These are phyloP conservation scores for Phytopythium oedochilum DNA, from an alignment of 352 stramenopile species.

Conservation along the genomic window DNA sequence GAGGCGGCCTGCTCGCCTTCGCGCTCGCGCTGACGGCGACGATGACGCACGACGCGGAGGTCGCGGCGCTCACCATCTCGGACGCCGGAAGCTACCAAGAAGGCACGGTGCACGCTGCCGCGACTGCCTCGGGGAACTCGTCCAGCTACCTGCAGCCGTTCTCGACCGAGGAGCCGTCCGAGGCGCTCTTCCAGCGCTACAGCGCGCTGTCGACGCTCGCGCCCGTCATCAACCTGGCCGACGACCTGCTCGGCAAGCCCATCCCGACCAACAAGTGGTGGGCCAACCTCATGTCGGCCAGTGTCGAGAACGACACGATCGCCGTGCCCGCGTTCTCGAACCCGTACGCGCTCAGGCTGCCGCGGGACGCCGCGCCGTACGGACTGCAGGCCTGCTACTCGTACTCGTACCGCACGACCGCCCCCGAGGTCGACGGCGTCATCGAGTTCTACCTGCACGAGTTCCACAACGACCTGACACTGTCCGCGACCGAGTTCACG, in stretches of 20 bases:
- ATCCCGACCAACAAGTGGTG: constrained; percentile 85
- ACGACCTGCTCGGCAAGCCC: constrained; percentile 37
- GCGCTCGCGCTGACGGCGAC: neutral
- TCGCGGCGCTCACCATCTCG: neutral
- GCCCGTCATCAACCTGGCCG: constrained; percentile 54
- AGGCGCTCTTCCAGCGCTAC: constrained; percentile 41
- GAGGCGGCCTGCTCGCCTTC: neutral
- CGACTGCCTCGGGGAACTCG: constrained; percentile 21
- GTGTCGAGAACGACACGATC: constrained; percentile 25
- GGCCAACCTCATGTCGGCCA: constrained; percentile 68
- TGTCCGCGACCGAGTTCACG: constrained; percentile 55
- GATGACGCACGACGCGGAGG: neutral
- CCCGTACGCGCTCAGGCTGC: constrained; percentile 61
- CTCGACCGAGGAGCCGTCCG: constrained; percentile 25
- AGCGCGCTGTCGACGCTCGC: constrained; percentile 36
- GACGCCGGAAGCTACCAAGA: neutral
- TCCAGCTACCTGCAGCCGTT: constrained; percentile 31
- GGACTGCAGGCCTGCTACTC: constrained; percentile 58
- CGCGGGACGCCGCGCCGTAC: constrained; percentile 30
- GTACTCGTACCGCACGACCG: constrained; percentile 49
- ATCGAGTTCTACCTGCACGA: constrained; percentile 61
- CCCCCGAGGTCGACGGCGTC: constrained; percentile 30
- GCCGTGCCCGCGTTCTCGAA: constrained; percentile 58
- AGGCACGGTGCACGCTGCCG: constrained; percentile 9
- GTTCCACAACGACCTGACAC: constrained; percentile 60